A percentile compares a stretch with the other conserved stretches of the same genome.
Conservation (phyloP, 352 stramenopile genomes). For the Halophytophthora polymorphica region DNA sequence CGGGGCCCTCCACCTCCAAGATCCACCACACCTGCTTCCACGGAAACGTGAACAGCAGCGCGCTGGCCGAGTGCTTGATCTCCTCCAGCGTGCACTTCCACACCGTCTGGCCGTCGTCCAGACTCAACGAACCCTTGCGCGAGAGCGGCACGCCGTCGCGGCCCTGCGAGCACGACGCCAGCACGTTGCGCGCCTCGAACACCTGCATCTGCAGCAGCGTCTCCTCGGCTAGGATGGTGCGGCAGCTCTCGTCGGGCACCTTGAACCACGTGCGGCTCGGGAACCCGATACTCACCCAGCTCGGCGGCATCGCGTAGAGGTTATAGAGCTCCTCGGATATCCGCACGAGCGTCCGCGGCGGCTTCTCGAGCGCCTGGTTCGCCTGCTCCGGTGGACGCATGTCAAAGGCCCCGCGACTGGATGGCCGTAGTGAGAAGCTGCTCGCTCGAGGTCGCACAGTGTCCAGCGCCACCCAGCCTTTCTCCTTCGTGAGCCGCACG, state of each 20-base stretch:
- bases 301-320: conserved; percentile 69
- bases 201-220: conserved; percentile 72
- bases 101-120: conserved; percentile 44
- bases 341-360: conserved; percentile 42
- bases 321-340: conserved; percentile 79
- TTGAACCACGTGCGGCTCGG: conserved; percentile 84
- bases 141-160: conserved; percentile 65
- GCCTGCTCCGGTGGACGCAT: conserved; percentile 8
- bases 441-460: conserved; percentile 17
- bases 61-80: conserved; percentile 79
- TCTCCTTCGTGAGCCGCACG: conserved; percentile 71
- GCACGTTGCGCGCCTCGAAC: conserved; percentile 64
- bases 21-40: conserved; percentile 89
- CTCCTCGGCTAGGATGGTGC: conserved; percentile 67
- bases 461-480: conserved; percentile 73
- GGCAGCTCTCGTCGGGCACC: conserved; percentile 64
- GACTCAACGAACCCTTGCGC: conserved; percentile 41
- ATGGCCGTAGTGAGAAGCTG: conserved; percentile 17
- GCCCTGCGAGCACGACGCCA: conserved; percentile 70
- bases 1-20: conserved; percentile 51
- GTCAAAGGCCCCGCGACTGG: conserved; percentile 21
- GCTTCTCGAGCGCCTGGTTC: conserved; percentile 13
- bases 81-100: conserved; percentile 76
- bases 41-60: conserved; percentile 78
- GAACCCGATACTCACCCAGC: conserved; percentile 75